These are phyloP conservation scores for Cadophora luteo-olivacea DNA, from an alignment of 2,329 filamentous ascomycete species.

Conservation along the genomic window DNA sequence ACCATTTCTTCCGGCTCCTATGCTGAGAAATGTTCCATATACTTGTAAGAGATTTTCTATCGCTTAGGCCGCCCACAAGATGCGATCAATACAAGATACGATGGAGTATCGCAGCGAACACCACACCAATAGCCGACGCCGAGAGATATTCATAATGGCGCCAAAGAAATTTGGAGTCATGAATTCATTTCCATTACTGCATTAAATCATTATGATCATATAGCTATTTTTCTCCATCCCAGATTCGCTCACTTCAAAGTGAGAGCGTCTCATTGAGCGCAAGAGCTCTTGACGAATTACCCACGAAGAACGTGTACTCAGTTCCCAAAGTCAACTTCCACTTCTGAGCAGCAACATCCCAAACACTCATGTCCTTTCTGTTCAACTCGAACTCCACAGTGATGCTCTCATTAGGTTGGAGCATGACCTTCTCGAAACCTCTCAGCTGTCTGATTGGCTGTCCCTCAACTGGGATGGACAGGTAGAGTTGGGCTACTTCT, in stretches of 20 bases:
- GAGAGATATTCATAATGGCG: too few species aligned
- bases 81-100: too few species aligned
- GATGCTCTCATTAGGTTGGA: conserved; percentile 54
- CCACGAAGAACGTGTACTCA: conserved; percentile 19
- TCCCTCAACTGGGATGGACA: conserved; percentile 29
- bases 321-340: conserved; percentile 53
- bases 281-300: conserved; percentile 1
- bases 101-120: too few species aligned
- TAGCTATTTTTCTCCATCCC: neutral
- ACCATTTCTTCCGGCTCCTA: too few species aligned
- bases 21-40: too few species aligned
- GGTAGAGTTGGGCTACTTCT: conserved; percentile 44
- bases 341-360: conserved; percentile 65
- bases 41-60: too few species aligned
- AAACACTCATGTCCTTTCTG: conserved; percentile 67
- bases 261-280: neutral
- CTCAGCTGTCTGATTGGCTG: conserved; percentile 64
- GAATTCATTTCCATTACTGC: neutral
- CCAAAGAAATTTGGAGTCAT: neutral
- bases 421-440: conserved; percentile 64
- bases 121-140: too few species aligned
- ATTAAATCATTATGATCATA: neutral
- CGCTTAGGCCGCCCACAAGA: too few species aligned
- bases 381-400: conserved; percentile 59
- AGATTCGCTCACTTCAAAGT: neutral